Percentiles rank a stretch among this genome's conserved stretches.
Evolutionary conservation across 2,329 filamentous ascomycete species (phyloP).

Genomic region (Elsinoe arachidis): DNA sequence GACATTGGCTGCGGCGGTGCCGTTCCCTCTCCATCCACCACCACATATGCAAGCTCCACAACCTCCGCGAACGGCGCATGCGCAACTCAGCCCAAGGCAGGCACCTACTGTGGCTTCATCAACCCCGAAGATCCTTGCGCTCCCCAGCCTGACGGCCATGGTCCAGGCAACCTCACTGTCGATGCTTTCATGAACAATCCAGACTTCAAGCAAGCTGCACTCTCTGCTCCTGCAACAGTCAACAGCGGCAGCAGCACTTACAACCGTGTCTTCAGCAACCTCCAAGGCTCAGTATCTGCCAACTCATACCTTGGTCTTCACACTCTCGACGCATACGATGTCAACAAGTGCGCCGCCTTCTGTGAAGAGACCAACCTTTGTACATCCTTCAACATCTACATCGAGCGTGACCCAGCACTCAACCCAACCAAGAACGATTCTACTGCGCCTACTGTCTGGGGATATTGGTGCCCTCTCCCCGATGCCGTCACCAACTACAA

Average conservation of each 20-base stretch:
- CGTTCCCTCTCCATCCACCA: background rate
- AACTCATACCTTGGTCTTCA: slow-evolving; percentile 27
- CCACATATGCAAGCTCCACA: slow-evolving; percentile 14
- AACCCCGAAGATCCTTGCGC: slow-evolving; percentile 32
- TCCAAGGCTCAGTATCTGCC: slow-evolving; percentile 23
- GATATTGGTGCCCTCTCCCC: slow-evolving; percentile 29
- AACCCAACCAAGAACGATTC: slow-evolving; percentile 24
- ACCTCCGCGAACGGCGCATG: slow-evolving; percentile 23
- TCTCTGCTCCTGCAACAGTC: slow-evolving; percentile 16
- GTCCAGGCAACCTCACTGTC: slow-evolving; percentile 21
- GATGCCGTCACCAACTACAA: slow-evolving; percentile 32
- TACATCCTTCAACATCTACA: slow-evolving; percentile 30
- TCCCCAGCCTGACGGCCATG: slow-evolving; percentile 30
- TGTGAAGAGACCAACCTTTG: slow-evolving; percentile 27
- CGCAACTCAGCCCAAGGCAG: slow-evolving; percentile 24
- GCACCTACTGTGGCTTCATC: slow-evolving; percentile 32
- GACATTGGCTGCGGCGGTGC: background rate
- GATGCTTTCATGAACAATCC: slow-evolving; percentile 22
- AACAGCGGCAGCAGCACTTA: slow-evolving; percentile 18
- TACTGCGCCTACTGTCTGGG: slow-evolving; percentile 20
- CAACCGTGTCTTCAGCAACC: slow-evolving; percentile 25
- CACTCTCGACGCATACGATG: slow-evolving; percentile 26
- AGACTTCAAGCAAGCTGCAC: slow-evolving; percentile 21
- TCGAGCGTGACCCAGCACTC: slow-evolving; percentile 28
- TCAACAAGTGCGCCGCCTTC: slow-evolving; percentile 22